Base-by-base conservation (phyloP, 495 filamentous ascomycete species). In the Margaritispora aquatica region DNA sequence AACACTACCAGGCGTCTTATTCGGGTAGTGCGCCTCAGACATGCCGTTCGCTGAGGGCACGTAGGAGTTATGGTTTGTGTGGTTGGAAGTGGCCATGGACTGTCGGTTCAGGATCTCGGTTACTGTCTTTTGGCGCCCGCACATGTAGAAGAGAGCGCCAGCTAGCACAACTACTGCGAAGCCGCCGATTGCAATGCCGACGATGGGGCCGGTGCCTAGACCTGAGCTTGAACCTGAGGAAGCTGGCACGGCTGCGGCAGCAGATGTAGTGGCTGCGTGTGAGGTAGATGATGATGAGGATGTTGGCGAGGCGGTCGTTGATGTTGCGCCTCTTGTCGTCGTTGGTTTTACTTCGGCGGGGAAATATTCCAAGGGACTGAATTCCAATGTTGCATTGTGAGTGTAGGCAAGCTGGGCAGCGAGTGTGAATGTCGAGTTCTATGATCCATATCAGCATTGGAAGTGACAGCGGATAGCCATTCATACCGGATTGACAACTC, bases 141-240 rank as follows among this genome's bases (percentile, higher is more conserved):
- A 75, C 41, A 76, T 55, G 51, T 72, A 78, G 26, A 80, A 47
- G 17, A 80, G 46, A 9, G 67, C 70, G 0, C 61, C 72, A 7
- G 66, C 67, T 17, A 77, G 55, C 17, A 69, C 58, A 5, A 79
- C 22, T 1, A 77, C 67, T 29, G 72, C 73, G 5, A 68, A 65
- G 0, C 63, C 69, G 22, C 77, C 77, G 17, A 82, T 76, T 17
- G 72, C 73, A 20, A 79, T 79, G 0, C 78, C 79, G 0, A 72
- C 75, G 23, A 80, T 82, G 2, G 71, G 72, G 0, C 77, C 78
- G 2, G 66, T 34, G 11, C 66, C 75, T 52, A 51, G 64, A 31
- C 17, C 36, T 5, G 29, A 34, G 38, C 38, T n/a, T 15, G 38
- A 44, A 44, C 38, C 17, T 10, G 38, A 44, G 19, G 38, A 44